These are phyloP conservation scores for Metarhizium guizhouense DNA, from an alignment of 2,329 filamentous ascomycete species.

Conservation along the genomic window DNA sequence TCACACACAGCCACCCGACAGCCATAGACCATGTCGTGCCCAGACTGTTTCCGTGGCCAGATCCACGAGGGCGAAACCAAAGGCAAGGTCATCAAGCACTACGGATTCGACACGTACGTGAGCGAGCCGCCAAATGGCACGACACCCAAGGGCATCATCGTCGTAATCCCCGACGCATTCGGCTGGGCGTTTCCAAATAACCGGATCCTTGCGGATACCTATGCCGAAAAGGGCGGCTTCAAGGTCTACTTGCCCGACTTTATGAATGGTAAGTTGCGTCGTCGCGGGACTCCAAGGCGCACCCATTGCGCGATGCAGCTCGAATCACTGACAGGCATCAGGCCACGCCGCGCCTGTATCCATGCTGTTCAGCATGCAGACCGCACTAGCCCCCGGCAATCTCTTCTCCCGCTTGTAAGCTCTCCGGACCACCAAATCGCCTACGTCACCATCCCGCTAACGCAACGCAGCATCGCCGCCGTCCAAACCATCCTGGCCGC, in stretches of 20 bases:
- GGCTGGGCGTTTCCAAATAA: constrained; percentile 46
- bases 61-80: constrained; percentile 34
- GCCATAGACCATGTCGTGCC: constrained; percentile 7
- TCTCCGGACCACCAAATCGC: background rate
- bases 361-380: constrained; percentile 19
- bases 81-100: constrained; percentile 34
- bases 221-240: constrained; percentile 40
- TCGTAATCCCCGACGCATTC: constrained; percentile 47
- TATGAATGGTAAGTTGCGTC: constrained; percentile 27
- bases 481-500: constrained; percentile 15
- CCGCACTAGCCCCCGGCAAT: constrained; percentile 13
- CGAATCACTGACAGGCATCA: constrained; percentile 2
- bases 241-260: constrained; percentile 48
- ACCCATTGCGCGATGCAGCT: too few relatives aligned
- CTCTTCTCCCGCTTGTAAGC: constrained; percentile 19
- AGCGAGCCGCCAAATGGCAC: constrained; percentile 23
- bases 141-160: constrained; percentile 35
- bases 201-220: constrained; percentile 42
- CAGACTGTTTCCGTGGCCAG: constrained; percentile 37
- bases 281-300: too few relatives aligned
- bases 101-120: constrained; percentile 41
- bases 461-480: constrained; percentile 15
- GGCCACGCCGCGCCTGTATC: constrained; percentile 22
- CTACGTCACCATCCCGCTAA: background rate
- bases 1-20: too few relatives aligned